Conservation (phyloP, 2,329 filamentous ascomycete genomes). For the Thelonectria blattea region DNA sequence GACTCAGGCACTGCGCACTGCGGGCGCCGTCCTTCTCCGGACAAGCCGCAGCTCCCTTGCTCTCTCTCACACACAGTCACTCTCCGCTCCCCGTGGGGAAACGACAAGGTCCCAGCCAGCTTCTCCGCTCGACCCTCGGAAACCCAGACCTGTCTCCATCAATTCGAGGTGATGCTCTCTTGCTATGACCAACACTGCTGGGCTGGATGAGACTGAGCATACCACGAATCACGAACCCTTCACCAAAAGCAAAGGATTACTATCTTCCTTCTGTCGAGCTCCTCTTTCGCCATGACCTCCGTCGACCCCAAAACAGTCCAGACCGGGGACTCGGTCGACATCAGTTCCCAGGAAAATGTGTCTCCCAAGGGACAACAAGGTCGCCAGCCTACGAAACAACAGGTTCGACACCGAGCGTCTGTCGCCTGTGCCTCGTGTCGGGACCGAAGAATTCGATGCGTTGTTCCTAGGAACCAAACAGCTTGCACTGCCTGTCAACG, state of each 20-base stretch:
- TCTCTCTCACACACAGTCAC: neutral
- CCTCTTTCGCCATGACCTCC: slow-evolving; percentile 26
- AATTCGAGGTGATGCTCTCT: slow-evolving; percentile 6
- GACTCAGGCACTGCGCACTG: neutral
- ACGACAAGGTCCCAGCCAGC: slow-evolving; percentile 10
- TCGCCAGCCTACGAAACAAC: slow-evolving; percentile 43
- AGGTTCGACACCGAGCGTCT: slow-evolving; percentile 55
- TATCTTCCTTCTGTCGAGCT: neutral
- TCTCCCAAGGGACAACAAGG: slow-evolving; percentile 37
- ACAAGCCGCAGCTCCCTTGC: slow-evolving; percentile 1
- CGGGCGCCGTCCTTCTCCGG: slow-evolving; percentile 11
- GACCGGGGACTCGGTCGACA: slow-evolving; percentile 28
- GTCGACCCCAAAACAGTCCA: slow-evolving; percentile 25
- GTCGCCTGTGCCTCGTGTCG: slow-evolving; percentile 62
- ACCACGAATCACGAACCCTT: neutral
- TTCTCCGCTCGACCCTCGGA: slow-evolving; percentile 18
- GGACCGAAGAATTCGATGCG: slow-evolving; percentile 54
- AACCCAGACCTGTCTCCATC: slow-evolving; percentile 8
- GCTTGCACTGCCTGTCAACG: slow-evolving; percentile 60
- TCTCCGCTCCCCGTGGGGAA: slow-evolving; percentile 19
- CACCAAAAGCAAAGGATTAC: neutral
- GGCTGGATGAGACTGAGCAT: slow-evolving; percentile 5
- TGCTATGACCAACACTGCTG: neutral
- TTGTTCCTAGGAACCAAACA: slow-evolving; percentile 57
- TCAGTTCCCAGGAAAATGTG: slow-evolving; percentile 43